phyloP scores from a whole-genome alignment of 139 green algal species.

The Micractinium conductrix region DNA sequence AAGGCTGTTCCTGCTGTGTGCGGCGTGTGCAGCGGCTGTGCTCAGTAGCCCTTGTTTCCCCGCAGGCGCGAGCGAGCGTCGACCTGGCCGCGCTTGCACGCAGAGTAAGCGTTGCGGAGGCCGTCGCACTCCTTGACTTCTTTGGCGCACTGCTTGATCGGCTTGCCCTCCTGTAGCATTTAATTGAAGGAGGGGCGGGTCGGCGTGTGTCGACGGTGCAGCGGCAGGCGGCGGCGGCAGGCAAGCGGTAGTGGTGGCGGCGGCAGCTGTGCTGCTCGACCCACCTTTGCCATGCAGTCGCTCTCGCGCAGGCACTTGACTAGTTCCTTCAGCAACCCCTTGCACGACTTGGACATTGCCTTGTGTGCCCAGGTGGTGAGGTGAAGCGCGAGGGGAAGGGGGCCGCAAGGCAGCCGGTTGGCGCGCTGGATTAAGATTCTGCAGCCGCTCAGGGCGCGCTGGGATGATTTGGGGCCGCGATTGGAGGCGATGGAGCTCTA shows the following conservation, averaged over 20 bases:
- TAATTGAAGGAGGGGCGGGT: too few species aligned
- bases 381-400: background rate
- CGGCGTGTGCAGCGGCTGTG: background rate
- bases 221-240: too few species aligned
- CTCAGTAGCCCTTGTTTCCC: conserved; percentile 81
- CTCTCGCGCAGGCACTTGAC: conserved; percentile 75
- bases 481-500: too few species aligned
- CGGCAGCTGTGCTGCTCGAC: conserved; percentile 3
- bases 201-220: too few species aligned
- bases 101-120: conserved; percentile 67
- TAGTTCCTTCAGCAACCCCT: conserved; percentile 71
- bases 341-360: conserved; percentile 74
- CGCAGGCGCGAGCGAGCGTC: conserved; percentile 78
- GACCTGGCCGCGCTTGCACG: conserved; percentile 76
- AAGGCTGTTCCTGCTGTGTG: background rate
- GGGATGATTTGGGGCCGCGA: too few species aligned
- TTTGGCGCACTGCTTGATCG: conserved; percentile 67
- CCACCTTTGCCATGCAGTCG: conserved; percentile 72
- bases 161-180: conserved; percentile 45
- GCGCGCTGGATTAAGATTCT: too few species aligned
- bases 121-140: conserved; percentile 65
- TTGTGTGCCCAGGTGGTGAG: background rate
- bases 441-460: too few species aligned
- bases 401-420: background rate
- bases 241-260: background rate